Evolutionary conservation across 345 rosid species (phyloP).

Genomic region (Sisymbrium irio): DNA sequence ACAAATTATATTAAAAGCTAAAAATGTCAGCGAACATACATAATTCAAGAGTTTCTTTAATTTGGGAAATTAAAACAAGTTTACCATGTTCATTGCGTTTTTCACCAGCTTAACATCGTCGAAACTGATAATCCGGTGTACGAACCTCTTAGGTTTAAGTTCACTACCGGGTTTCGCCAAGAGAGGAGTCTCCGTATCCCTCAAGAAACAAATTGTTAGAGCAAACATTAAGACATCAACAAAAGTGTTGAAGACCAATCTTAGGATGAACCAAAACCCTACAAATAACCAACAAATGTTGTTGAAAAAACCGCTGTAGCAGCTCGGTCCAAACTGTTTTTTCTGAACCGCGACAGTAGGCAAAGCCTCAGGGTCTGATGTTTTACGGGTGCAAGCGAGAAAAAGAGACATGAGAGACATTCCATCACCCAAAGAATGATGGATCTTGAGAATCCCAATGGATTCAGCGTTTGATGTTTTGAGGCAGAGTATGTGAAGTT

Average conservation of each 20-base stretch:
- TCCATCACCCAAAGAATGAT: conserved; percentile 66
- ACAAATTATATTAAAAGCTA: not conserved
- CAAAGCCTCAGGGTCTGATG: conserved; percentile 43
- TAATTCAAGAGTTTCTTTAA: not conserved
- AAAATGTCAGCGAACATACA: not conserved
- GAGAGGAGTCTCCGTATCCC: conserved; percentile 54
- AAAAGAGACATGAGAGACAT: conserved; percentile 64
- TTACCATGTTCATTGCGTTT: conserved; percentile 33
- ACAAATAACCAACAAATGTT: conserved; percentile 39
- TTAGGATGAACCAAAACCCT: conserved; percentile 42
- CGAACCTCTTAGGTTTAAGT: conserved; percentile 36
- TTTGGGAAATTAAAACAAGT: not conserved
- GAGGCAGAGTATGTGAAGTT: conserved; percentile 59
- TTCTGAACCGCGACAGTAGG: conserved; percentile 52
- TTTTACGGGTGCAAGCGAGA: conserved; percentile 53
- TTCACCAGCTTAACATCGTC: conserved; percentile 62
- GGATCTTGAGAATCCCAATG: conserved; percentile 39
- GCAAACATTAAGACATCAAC: conserved; percentile 47
- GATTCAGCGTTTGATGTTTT: conserved; percentile 70
- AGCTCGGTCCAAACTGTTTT: not conserved
- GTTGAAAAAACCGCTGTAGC: conserved; percentile 15
- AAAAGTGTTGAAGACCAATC: conserved; percentile 50
- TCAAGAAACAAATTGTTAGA: conserved; percentile 44
- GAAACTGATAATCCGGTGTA: conserved; percentile 44
- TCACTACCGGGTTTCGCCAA: conserved; percentile 35